Base-by-base conservation (phyloP, 441 rosid genomes). In the Populus trichocarpa region DNA sequence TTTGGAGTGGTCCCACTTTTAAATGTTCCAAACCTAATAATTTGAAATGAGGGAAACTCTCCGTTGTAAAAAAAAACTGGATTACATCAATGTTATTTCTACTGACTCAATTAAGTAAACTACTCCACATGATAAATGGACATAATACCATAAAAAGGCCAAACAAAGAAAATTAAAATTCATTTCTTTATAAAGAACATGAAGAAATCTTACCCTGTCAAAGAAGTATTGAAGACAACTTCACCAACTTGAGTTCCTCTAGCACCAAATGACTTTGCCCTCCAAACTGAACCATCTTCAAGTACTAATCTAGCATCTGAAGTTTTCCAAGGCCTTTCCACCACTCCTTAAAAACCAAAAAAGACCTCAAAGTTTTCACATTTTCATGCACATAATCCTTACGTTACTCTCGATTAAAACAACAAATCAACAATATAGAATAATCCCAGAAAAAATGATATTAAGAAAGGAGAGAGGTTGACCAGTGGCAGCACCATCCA, bases 181-280 rank as follows among this genome's bases (percentile, higher is more conserved):
- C 23, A 36, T 6, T 23, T 26, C 20, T 50, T 18, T 4, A 25
- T 3, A 50, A 23, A 57, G 16, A 59, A 50, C 8, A 6, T 8
- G 18, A 69, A 79, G 76, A 11, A 67, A 71, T 71, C 86, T 63
- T 77, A 91, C 96, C 98, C 97, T 9, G 97, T 94, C 84, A 94
- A 78, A 70, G 98, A 96, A n/a, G 99, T 96, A 80, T 96, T 96
- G 84, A 96, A 96, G 8, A 96, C 99, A 75, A 96, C 90, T 86
- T 96, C 98, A 0, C 98, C 98, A 77, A 96, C 90, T 86, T 90
- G 97, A 12, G 98, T 96, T 69, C 98, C 99, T 13, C 85, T 83
- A 64, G 97, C 97, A 84, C 98, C 99, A 82, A 95, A 95, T 3
- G 99, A 91, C 88, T 93, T 96, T 38, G 98, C 99, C 78, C 76